phyloP scores from a whole-genome alignment of 805 yeast genomes.

The Hanseniaspora clermontiae region DNA sequence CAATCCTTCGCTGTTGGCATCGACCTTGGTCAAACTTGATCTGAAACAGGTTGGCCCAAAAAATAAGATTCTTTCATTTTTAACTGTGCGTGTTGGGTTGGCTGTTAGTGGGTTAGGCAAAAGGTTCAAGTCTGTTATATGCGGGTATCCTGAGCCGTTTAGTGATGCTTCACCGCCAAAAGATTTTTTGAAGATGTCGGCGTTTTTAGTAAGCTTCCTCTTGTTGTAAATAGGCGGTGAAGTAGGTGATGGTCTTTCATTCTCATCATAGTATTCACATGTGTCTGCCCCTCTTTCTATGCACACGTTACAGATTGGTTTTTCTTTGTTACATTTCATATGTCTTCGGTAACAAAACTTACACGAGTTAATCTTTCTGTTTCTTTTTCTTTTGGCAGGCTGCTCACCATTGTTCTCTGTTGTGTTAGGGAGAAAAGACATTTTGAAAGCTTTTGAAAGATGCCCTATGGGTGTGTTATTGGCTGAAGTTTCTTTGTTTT shows the following conservation, averaged over 20 bases:
- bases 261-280: conserved; percentile 18
- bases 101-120: conserved; percentile 14
- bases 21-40: conserved; percentile 16
- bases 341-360: conserved; percentile 23
- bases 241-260: not conserved
- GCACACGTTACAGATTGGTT: conserved; percentile 24
- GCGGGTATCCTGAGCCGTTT: not conserved
- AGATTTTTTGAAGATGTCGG: not conserved
- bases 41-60: conserved; percentile 26
- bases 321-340: conserved; percentile 23
- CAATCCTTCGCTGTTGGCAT: conserved; percentile 15
- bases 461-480: not conserved
- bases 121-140: not conserved
- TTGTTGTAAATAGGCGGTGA: not conserved
- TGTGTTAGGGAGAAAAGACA: not conserved
- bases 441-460: not conserved
- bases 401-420: not conserved
- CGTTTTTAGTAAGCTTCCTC: not conserved
- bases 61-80: conserved; percentile 19
- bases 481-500: not conserved
- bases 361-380: conserved; percentile 23
- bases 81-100: conserved; percentile 14
- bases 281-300: conserved; percentile 15
- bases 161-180: not conserved
- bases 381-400: conserved; percentile 15